phyloP scores from a whole-genome alignment of 257 asterid species.

The Scutellaria minor region DNA sequence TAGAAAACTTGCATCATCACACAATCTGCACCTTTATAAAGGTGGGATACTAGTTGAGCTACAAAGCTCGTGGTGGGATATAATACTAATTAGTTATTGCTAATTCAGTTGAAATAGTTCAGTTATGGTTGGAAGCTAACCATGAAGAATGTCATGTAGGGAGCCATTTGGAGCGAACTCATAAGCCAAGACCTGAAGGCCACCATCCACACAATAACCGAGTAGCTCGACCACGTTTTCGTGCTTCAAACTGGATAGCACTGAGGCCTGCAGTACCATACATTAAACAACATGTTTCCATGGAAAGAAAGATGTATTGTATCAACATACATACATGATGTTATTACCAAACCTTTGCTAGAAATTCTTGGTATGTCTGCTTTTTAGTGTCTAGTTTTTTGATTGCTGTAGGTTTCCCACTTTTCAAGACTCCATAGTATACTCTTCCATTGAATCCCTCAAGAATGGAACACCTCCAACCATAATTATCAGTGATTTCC shows the following conservation, averaged over 20 bases:
- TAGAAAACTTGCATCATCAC: too few species aligned
- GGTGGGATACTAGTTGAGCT: too few species aligned
- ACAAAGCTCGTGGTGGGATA: too few species aligned
- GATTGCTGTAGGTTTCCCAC: conserved; percentile 33
- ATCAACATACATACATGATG: not conserved
- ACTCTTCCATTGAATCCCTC: conserved; percentile 32
- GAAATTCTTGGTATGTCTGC: conserved; percentile 16
- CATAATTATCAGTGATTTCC: conserved; percentile 26
- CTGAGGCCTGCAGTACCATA: conserved; percentile 49
- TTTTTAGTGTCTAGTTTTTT: conserved; percentile 37
- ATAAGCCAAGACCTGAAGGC: conserved; percentile 55
- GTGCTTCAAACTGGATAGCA: conserved; percentile 55
- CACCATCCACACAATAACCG: conserved; percentile 60
- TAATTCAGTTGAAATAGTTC: too few species aligned
- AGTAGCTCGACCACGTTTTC: conserved; percentile 62
- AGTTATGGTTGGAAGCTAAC: conserved; percentile 30
- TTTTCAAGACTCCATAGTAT: conserved; percentile 34
- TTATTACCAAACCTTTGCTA: conserved; percentile 36
- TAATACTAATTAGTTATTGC: too few species aligned
- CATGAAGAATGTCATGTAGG: conserved; percentile 65
- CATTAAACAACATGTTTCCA: not conserved
- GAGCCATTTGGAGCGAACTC: conserved; percentile 62
- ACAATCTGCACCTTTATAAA: too few species aligned
- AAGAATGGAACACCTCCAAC: conserved; percentile 22
- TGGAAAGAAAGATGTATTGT: not conserved